Evolutionary conservation across 108 stramenopile species (phyloP).

Genomic region (Nitzschia sp.): DNA sequence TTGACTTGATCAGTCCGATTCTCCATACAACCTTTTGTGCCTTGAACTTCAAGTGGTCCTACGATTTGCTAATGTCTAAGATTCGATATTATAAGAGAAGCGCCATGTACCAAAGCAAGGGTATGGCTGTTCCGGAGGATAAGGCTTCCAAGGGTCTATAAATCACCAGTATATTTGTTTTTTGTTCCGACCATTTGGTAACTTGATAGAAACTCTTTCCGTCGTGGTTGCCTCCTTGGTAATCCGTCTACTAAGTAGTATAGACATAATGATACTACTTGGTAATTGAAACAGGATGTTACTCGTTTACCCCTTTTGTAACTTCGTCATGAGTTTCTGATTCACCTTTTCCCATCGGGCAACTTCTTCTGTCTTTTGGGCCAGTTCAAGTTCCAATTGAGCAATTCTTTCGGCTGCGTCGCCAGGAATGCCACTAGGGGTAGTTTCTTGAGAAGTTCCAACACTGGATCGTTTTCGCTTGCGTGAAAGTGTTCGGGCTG

Average conservation of each 20-base stretch:
- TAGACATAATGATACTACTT: no score
- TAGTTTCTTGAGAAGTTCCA: not conserved
- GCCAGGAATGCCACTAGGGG: not conserved
- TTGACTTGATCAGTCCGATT: constrained; percentile 47
- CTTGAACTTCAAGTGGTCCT: constrained; percentile 85
- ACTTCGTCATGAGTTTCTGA: constrained; percentile 59
- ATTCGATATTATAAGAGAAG: constrained; percentile 48
- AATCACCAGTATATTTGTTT: not conserved
- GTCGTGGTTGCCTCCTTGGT: no score
- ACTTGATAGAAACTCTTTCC: no score
- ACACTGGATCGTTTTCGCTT: constrained; percentile 2
- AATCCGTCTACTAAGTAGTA: no score
- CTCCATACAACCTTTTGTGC: constrained; percentile 66
- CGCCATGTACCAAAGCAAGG: constrained; percentile 23
- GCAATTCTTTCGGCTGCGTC: constrained; percentile 36
- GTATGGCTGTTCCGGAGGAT: not conserved
- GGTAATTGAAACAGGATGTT: no score
- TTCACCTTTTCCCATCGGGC: constrained; percentile 74
- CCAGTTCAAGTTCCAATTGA: constrained; percentile 49
- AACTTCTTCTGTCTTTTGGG: constrained; percentile 43
- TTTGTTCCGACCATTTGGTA: not conserved
- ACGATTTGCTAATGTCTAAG: constrained; percentile 77
- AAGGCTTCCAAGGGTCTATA: constrained; percentile 15
- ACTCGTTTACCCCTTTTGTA: constrained; percentile 22
- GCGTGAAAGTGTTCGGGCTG: constrained; percentile 19